phyloP scores from a whole-genome alignment of 352 stramenopile genomes.

The Globisporangium polare region DNA sequence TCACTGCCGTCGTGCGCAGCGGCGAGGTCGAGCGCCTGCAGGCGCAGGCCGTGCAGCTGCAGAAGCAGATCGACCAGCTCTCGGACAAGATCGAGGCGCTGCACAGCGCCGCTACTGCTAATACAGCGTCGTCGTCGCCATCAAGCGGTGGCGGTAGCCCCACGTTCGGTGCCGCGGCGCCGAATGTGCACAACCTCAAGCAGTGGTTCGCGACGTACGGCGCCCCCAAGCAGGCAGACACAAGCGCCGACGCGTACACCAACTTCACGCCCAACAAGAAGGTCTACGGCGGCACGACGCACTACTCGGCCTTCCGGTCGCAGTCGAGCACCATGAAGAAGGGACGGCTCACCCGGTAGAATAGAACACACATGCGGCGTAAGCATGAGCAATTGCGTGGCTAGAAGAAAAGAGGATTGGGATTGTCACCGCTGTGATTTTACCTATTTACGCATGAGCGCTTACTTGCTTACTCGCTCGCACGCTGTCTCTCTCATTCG shows the following conservation, averaged over 20 bases:
- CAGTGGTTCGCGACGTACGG: slow-evolving; percentile 76
- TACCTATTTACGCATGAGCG: not conserved
- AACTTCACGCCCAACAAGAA: slow-evolving; percentile 65
- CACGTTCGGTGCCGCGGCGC: not conserved
- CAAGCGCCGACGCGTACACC: slow-evolving; percentile 43
- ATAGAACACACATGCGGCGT: slow-evolving; percentile 18
- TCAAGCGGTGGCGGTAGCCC: not conserved
- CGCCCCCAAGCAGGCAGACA: slow-evolving; percentile 37
- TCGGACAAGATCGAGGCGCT: slow-evolving; percentile 41
- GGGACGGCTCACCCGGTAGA: slow-evolving; percentile 43
- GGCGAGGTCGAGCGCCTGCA: slow-evolving; percentile 61
- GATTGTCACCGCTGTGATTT: slow-evolving; percentile 9
- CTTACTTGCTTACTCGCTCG: not conserved
- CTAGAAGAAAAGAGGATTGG: not conserved
- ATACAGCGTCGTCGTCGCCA: not conserved
- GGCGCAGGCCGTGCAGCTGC: slow-evolving; percentile 49
- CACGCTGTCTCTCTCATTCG: not conserved
- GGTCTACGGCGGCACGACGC: slow-evolving; percentile 69
- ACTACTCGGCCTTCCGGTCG: slow-evolving; percentile 67
- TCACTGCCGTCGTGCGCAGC: slow-evolving; percentile 43
- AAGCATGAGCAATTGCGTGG: not conserved
- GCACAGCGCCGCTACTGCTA: slow-evolving; percentile 9
- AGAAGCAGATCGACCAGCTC: slow-evolving; percentile 72
- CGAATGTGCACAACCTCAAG: slow-evolving; percentile 54
- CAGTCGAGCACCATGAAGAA: slow-evolving; percentile 77